Evolutionary conservation across 139 green algal genomes (phyloP).

Genomic region (Chlamydomonas sp.): DNA sequence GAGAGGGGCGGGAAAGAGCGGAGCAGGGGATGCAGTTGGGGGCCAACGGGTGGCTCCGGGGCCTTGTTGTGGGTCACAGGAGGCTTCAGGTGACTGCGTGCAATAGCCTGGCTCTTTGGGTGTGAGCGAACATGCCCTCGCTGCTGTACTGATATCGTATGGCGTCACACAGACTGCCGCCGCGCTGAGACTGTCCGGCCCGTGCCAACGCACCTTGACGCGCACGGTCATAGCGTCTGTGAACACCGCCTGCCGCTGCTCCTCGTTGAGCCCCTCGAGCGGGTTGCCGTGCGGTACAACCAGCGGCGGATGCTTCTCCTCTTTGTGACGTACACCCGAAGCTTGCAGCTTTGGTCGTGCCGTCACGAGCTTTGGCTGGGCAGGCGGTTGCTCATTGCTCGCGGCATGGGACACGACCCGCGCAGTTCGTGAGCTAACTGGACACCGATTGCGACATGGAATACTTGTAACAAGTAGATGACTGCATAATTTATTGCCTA

Average conservation of each 20-base stretch:
- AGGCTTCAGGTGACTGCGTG: not conserved
- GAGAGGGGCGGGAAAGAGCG: not conserved
- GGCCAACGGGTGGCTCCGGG: not conserved
- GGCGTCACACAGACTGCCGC: not conserved
- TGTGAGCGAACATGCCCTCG: not conserved
- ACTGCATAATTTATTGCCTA: no score
- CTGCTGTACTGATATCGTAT: not conserved
- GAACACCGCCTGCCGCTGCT: not conserved
- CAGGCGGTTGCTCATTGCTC: no score
- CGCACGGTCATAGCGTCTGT: not conserved
- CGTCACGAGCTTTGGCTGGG: no score
- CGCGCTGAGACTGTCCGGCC: not conserved
- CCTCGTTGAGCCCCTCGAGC: not conserved
- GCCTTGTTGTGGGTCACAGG: not conserved
- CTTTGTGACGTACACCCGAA: no score
- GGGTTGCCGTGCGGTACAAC: no score
- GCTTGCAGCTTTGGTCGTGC: no score
- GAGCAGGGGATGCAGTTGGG: not conserved
- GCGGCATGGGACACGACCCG: no score
- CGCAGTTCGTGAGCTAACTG: no score
- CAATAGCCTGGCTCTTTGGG: not conserved
- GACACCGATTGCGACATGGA: no score
- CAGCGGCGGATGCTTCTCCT: no score
- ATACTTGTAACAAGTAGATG: no score
- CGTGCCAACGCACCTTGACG: slow-evolving; percentile 62